Evolutionary conservation across 2,329 filamentous ascomycete genomes (phyloP), one percentile per base, ranked within the genome.

Genomic region (Aureobasidium sp.): DNA sequence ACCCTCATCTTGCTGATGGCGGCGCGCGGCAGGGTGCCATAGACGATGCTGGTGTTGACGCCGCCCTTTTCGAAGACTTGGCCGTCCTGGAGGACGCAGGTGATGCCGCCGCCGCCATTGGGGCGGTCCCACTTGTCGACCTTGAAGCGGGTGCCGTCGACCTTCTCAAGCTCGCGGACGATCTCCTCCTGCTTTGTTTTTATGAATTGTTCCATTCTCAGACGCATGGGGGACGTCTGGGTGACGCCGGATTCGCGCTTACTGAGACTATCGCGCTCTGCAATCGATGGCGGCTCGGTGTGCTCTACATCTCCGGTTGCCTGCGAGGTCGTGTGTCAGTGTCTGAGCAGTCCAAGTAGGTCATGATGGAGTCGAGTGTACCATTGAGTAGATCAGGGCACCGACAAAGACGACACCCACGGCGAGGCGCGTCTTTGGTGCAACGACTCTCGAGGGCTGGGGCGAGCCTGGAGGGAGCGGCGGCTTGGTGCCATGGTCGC

Each of bases 51-150:
- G 70, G 93, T 92, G 71, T 96, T 96, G 63, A 97, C 91, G 33
- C 94, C 94, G 48, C 90, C 94, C 78, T 99, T 99, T 75, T 99
- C 94, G 70, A 99, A 99, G 56, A 97, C 91, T 65, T 95, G 93
- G 67, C 94, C 92, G 67, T 97, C 91, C 75, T 99, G 94, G 19
- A 99, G 80, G 42, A 99, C 92, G 75, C 92, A 96, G 17, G 91
- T 95, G 68, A 93, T 92, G 66, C 94, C 94, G 61, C 94, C 94
- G 45, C 94, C 94, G 60, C 94, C 94, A 71, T 91, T 87, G 62
- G 89, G 87, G 57, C 94, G 86, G 64, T 85, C 82, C 94, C 94
- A 99, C 66, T 88, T 87, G 77, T 99, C 94, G 63, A 85, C 80
- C 63, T 83, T 83, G 79, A 99, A 99, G 67, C 85, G 82, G 66